phyloP scores from a whole-genome alignment of 192 early-diverging fungal species.

The Backusella macrospora region DNA sequence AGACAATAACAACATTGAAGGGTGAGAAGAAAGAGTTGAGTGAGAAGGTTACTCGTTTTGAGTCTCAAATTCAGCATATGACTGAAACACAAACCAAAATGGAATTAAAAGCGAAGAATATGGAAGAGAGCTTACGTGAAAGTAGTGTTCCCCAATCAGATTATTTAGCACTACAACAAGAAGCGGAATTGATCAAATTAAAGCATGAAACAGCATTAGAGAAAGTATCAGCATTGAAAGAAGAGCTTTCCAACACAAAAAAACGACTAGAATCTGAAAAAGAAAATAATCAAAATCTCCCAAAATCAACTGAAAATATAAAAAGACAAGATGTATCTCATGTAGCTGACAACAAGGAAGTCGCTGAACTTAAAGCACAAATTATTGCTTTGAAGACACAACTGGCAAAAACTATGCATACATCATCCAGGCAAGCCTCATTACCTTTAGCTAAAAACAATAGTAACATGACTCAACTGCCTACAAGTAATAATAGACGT shows the following conservation, averaged over 20 bases:
- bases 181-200: conserved; percentile 58
- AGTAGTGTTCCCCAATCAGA: conserved; percentile 51
- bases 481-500: background rate
- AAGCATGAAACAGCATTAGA: conserved; percentile 60
- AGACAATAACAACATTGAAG: conserved; percentile 65
- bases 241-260: conserved; percentile 61
- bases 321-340: conserved; percentile 52
- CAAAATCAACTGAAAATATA: conserved; percentile 46
- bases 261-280: conserved; percentile 53
- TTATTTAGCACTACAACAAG: conserved; percentile 58
- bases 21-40: conserved; percentile 70
- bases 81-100: conserved; percentile 73
- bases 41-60: conserved; percentile 62
- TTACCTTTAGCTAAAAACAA: background rate
- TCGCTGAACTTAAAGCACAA: conserved; percentile 72
- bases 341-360: conserved; percentile 50
- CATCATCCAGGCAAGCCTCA: conserved; percentile 30
- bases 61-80: conserved; percentile 66
- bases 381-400: conserved; percentile 78
- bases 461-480: background rate
- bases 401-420: conserved; percentile 65
- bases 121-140: conserved; percentile 49
- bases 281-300: conserved; percentile 69
- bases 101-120: conserved; percentile 57
- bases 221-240: conserved; percentile 60